Evolutionary conservation across 2,329 filamentous ascomycete species (phyloP).

Genomic region (Sporothrix sp.): DNA sequence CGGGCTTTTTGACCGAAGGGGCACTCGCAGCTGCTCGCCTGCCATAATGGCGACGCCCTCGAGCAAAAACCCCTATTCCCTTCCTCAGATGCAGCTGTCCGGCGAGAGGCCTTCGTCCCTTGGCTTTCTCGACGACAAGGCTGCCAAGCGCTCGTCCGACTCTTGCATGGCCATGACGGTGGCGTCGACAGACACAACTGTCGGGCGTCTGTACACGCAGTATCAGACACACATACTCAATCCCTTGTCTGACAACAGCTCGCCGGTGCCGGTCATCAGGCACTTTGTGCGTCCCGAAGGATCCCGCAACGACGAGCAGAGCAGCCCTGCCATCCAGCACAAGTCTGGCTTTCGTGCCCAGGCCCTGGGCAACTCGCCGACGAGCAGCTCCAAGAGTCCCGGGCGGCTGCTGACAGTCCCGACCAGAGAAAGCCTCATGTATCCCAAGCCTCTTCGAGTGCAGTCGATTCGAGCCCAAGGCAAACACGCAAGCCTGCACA

Average conservation of each 20-base stretch:
- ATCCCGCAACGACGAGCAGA: background rate
- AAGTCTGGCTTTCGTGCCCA: no score
- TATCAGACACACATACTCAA: slow-evolving; percentile 19
- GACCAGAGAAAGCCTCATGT: slow-evolving; percentile 11
- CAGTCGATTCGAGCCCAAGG: slow-evolving; percentile 11
- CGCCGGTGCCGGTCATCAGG: background rate
- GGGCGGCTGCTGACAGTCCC: background rate
- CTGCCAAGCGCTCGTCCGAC: slow-evolving; percentile 3
- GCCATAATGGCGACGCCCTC: background rate
- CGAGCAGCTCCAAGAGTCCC: background rate
- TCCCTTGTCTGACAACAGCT: background rate
- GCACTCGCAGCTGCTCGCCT: background rate
- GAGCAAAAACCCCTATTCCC: background rate
- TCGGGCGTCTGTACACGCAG: slow-evolving; percentile 26
- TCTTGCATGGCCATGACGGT: slow-evolving; percentile 8
- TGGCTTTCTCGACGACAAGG: background rate
- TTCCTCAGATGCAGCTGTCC: background rate
- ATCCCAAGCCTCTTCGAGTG: slow-evolving; percentile 18
- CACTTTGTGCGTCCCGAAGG: background rate
- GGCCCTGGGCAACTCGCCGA: background rate
- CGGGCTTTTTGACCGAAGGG: slow-evolving; percentile 1
- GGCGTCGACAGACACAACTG: slow-evolving; percentile 23
- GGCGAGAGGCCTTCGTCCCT: background rate
- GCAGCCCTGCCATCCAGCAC: no score
- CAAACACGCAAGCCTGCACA: slow-evolving; percentile 15